Percentiles rank a stretch among this genome's conserved stretches.
Conservation (phyloP, 139 green algal species). For the Chlorella sorokiniana region DNA sequence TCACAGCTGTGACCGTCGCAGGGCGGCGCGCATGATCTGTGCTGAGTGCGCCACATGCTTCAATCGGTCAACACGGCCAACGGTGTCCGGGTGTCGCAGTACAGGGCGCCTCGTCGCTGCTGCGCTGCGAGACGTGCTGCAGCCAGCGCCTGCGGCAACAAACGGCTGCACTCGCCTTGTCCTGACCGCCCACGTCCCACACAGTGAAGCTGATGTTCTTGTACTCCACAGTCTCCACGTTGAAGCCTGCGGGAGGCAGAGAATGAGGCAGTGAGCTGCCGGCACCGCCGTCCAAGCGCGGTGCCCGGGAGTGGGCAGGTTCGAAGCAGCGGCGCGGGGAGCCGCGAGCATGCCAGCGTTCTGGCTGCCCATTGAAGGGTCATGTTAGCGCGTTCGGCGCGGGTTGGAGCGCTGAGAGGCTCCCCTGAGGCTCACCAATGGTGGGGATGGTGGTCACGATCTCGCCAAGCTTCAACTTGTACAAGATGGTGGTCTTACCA, state of each 20-base stretch:
- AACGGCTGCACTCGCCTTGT: slow-evolving; percentile 65
- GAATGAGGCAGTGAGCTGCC: no score
- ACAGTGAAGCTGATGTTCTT: slow-evolving; percentile 96
- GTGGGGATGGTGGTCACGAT: slow-evolving; percentile 99
- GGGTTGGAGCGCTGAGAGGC: not conserved
- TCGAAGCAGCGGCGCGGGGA: no score
- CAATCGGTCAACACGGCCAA: no score
- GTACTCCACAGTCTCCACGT: slow-evolving; percentile 97
- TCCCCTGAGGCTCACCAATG: slow-evolving; percentile 77
- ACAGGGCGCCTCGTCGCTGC: not conserved
- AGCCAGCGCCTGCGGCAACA: no score
- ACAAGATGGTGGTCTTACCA: slow-evolving; percentile 99
- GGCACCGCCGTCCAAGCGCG: no score
- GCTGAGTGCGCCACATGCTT: no score
- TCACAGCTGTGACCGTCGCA: not conserved
- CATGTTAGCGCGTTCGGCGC: no score
- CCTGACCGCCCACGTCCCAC: slow-evolving; percentile 96
- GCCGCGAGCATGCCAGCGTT: no score
- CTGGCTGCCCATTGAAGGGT: no score
- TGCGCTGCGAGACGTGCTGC: no score
- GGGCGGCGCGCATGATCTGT: not conserved
- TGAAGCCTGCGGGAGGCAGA: slow-evolving; percentile 86
- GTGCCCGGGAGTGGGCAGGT: no score
- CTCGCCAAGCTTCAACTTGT: slow-evolving; percentile 99
- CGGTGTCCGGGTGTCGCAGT: no score